phyloP scores from a whole-genome alignment of 441 rosid genomes.

The Viola pubescens region DNA sequence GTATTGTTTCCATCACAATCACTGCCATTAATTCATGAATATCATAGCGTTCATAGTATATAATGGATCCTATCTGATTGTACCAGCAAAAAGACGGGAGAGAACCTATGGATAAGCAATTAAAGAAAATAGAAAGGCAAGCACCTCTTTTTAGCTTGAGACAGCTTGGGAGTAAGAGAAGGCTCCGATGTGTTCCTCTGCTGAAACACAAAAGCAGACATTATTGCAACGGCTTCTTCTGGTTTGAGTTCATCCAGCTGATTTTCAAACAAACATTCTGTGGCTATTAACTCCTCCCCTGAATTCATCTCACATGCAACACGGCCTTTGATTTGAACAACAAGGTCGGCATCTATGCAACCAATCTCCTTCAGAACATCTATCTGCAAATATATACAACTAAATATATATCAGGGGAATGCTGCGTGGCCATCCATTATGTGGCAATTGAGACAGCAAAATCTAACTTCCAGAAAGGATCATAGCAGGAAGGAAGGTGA shows the following conservation, averaged over 20 bases:
- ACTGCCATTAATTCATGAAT: conserved; percentile 1
- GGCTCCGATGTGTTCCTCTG: conserved; percentile 86
- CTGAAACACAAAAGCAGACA: conserved; percentile 98
- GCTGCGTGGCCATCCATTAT: conserved; percentile 8
- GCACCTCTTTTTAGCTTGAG: conserved; percentile 68
- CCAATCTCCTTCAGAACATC: conserved; percentile 84
- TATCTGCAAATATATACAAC: conserved; percentile 47
- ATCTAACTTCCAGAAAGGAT: conserved; percentile 11
- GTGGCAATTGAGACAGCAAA: conserved; percentile 9
- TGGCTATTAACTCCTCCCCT: conserved; percentile 92
- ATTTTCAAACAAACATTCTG: conserved; percentile 89
- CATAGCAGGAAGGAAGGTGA: not conserved
- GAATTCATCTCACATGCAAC: conserved; percentile 99
- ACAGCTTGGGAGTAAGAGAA: conserved; percentile 69
- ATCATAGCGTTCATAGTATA: not conserved
- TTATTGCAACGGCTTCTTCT: conserved; percentile 97
- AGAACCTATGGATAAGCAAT: not conserved
- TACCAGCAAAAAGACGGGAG: not conserved
- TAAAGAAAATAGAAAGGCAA: conserved; percentile 2
- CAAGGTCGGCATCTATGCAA: conserved; percentile 80
- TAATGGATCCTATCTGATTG: not conserved
- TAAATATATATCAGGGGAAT: conserved; percentile 15
- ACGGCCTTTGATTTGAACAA: conserved; percentile 95
- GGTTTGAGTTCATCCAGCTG: conserved; percentile 88
- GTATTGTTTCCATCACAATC: not conserved